phyloP scores from a whole-genome alignment of 257 asterid genomes.

The Cruciata laevipes region DNA sequence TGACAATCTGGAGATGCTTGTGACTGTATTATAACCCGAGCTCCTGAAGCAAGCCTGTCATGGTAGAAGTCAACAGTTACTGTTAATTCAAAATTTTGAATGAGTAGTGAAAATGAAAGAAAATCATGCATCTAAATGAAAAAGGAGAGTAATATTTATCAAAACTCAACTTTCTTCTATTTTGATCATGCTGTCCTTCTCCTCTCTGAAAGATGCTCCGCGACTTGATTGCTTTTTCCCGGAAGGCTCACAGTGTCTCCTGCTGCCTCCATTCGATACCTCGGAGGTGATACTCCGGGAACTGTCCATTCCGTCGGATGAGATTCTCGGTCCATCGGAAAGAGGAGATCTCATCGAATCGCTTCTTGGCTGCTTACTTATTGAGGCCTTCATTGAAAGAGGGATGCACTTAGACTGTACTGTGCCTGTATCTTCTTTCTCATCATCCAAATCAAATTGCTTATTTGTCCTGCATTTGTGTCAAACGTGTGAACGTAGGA shows the following conservation, averaged over 20 bases:
- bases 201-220: conserved; percentile 41
- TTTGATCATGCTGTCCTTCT: conserved; percentile 53
- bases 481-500: conserved; percentile 11
- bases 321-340: conserved; percentile 82
- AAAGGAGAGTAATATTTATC: background rate
- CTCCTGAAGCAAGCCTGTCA: conserved; percentile 99
- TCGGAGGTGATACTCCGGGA: conserved; percentile 50
- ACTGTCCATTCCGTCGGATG: conserved; percentile 58
- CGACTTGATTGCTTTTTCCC: conserved; percentile 30
- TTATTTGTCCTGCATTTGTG: conserved; percentile 44
- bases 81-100: conserved; percentile 24
- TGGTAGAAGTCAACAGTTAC: conserved; percentile 11
- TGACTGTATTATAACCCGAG: conserved; percentile 86
- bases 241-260: conserved; percentile 57
- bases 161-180: conserved; percentile 88
- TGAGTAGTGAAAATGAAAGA: conserved; percentile 18
- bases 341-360: conserved; percentile 89
- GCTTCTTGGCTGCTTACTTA: conserved; percentile 69
- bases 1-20: conserved; percentile 32
- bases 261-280: conserved; percentile 66
- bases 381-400: conserved; percentile 61
- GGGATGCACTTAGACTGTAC: conserved; percentile 76
- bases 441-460: conserved; percentile 47
- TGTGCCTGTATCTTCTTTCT: conserved; percentile 41
- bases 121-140: background rate